A percentile compares a stretch with the other conserved stretches of the same genome.
Conservation (phyloP, 2,329 filamentous ascomycete genomes). For the Exserohilum turcica region DNA sequence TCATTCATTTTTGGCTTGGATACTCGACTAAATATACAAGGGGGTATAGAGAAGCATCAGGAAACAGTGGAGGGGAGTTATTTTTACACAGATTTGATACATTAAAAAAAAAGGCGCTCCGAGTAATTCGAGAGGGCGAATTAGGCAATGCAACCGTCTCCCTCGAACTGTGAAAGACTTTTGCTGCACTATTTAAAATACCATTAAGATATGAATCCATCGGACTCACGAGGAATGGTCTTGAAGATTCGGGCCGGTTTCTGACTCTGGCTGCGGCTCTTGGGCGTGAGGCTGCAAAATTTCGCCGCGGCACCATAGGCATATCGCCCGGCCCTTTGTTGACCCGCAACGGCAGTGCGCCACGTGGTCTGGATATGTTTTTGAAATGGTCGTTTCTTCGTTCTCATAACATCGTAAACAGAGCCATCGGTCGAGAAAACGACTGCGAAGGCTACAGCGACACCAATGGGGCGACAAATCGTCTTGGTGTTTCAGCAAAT, state of each 20-base stretch:
- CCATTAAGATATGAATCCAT: not conserved
- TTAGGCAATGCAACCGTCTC: not conserved
- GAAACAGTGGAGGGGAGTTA: not conserved
- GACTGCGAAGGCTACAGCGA: constrained; percentile 24
- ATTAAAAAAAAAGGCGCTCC: not conserved
- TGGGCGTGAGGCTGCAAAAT: constrained; percentile 4
- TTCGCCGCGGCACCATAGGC: constrained; percentile 25
- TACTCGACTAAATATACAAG: not conserved
- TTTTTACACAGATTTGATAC: not conserved
- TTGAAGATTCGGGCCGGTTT: not conserved
- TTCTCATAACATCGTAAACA: constrained; percentile 28
- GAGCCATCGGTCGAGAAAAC: constrained; percentile 29
- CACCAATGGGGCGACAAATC: constrained; percentile 6
- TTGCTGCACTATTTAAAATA: not conserved
- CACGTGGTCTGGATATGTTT: constrained; percentile 3
- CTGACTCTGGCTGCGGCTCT: not conserved
- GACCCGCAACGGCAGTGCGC: constrained; percentile 16
- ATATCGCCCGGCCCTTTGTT: constrained; percentile 9
- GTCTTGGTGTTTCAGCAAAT: not conserved
- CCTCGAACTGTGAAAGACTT: not conserved
- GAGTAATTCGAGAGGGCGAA: not conserved
- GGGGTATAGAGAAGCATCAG: not conserved
- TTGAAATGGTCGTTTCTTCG: constrained; percentile 13
- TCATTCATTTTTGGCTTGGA: not conserved
- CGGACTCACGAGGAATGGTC: not conserved